Base-by-base conservation (phyloP, 805 yeast species). In the Nakazawaea ishiwadae region DNA sequence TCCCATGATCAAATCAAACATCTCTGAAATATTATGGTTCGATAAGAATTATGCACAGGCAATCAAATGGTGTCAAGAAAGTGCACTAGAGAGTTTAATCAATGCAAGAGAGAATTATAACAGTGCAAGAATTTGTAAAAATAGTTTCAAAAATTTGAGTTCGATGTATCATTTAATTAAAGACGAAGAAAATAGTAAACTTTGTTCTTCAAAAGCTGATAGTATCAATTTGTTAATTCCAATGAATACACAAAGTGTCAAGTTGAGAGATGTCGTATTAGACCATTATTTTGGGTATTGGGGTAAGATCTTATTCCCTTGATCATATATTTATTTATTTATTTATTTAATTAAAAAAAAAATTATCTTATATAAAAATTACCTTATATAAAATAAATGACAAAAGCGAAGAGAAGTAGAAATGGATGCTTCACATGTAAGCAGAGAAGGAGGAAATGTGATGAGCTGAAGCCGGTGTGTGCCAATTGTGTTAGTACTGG, bases 401-500 rank as follows among this genome's bases (percentile, higher is more conserved):
- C 52, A 4, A 73, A 69, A 52, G 68, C 72, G 8, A 69, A 68
- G 4, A 50, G 81, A 44, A 79, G 77, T 5, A 56, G 81, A 45
- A 74, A 73, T 3, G 82, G 81, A 0, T 76, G 82, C 46, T 71
- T 78, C 70, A 75, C 78, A 1, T 76, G 82, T 52, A 75, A 75
- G 48, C 63, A 58, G 44, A 59, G 75, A 42, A 68, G 77, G 44
- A 56, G 78, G 40, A 76, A 76, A 47, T 76, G 82, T 51, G 81
- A 75, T 50, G 82, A 76, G 49, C 62, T 63, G 2, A 73, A 70
- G 45, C 82, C 82, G 2, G 48, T 41, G 8, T 76, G 82, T 52
- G 54, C 58, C 30, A 76, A 74, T 50, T 76, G 81, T 46, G 16
- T 56, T 3, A 64, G 59, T 20, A 60, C 68, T 2, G 73, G 73